These are phyloP conservation scores for Hemileccinum rubropunctum DNA, from an alignment of 768 basidiomycete species.

Conservation along the genomic window DNA sequence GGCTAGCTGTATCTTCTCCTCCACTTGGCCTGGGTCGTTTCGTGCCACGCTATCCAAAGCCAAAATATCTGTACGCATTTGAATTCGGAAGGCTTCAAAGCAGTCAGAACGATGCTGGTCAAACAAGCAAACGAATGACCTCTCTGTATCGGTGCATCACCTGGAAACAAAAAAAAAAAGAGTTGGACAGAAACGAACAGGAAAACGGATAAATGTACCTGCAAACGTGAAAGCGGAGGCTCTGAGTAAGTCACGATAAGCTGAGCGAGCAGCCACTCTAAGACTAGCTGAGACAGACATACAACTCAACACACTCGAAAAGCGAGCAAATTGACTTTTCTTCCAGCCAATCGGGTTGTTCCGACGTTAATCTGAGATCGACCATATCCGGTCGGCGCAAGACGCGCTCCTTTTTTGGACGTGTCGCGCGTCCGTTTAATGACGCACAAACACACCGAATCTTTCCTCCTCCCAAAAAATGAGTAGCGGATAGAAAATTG, in stretches of 20 bases:
- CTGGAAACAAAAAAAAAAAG: constrained; percentile 29
- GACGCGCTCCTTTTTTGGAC: constrained; percentile 41
- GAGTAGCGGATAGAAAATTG: constrained; percentile 29
- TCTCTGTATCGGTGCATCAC: constrained; percentile 53
- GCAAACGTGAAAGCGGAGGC: constrained; percentile 65
- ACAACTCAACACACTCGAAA: not conserved
- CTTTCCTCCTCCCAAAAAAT: constrained; percentile 26
- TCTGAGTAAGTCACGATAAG: constrained; percentile 70
- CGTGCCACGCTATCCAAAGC: constrained; percentile 41
- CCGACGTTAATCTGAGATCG: constrained; percentile 34
- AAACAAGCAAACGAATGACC: constrained; percentile 30
- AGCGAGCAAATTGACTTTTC: not conserved
- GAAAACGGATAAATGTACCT: constrained; percentile 37
- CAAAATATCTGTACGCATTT: constrained; percentile 56
- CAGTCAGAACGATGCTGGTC: constrained; percentile 3
- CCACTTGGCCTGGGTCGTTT: constrained; percentile 46
- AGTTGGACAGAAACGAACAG: not conserved
- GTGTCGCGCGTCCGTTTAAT: constrained; percentile 27
- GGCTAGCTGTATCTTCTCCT: constrained; percentile 55
- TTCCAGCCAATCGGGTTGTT: constrained; percentile 12
- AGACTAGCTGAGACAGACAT: constrained; percentile 60
- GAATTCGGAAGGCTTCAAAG: constrained; percentile 62
- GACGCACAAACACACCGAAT: constrained; percentile 29
- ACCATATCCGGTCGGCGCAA: constrained; percentile 34
- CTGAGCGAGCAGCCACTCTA: constrained; percentile 64